Evolutionary conservation across 352 stramenopile species (phyloP), one percentile per base, ranked within the genome.

Genomic region (Phytophthora cactorum): DNA sequence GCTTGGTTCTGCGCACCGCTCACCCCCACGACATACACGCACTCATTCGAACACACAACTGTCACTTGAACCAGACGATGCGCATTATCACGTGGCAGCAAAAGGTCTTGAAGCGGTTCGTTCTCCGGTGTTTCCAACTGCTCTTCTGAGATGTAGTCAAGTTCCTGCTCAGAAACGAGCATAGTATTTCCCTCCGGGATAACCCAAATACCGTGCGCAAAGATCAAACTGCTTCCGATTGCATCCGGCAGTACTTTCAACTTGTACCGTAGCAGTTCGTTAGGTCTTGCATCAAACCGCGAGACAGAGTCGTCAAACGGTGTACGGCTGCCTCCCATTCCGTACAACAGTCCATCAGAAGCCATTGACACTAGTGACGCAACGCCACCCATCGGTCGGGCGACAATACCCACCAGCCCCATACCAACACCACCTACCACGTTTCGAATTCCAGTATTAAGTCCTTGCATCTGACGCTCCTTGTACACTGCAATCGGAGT

Each of bases 401-500:
- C 84, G 5, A 96, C 70, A 52, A 96, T 87, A 11, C 88, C 88
- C 0, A 96, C 86, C 1, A 96, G 53, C 0, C 88, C 88, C 77
- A 91, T 93, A 0, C 86, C 85, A 49, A 96, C 74, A 43, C 88
- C 86, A 3, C 84, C 76, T 4, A 92, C 75, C 22, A 93, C 78
- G 34, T 86, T 89, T 44, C 81, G 68, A 54, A 95, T 61, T 12
- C 84, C 82, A 17, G 78, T 78, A 15, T 84, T 73, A 3, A 89
- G 64, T 25, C 86, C 86, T 64, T 90, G 84, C 41, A 86, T 59
- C 27, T 81, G 71, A 17, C 84, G 82, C 52, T 94, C 82, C 46
- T 86, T 84, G 60, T 89, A 93, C 17, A 95, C 67, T 22, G 85
- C 82, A 7, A 95, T 79, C 4, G 88, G 88, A 6, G 85, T 95